phyloP scores from a whole-genome alignment of 164 flowering plant species.

The Piper betle region DNA sequence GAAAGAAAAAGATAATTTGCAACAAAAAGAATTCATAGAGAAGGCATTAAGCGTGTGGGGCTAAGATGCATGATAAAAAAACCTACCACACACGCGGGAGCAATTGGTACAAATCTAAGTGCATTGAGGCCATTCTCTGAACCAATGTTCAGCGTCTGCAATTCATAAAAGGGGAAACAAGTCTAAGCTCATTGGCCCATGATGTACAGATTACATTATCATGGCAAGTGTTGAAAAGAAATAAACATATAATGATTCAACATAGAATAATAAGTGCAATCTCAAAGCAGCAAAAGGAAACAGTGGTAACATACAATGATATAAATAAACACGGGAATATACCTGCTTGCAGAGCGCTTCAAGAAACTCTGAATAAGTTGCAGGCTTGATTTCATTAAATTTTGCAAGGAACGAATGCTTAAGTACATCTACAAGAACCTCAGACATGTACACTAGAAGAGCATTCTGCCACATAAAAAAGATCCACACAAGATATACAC shows the following conservation, averaged over 20 bases:
- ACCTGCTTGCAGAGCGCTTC: slow-evolving; percentile 98
- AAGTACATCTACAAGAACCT: slow-evolving; percentile 68
- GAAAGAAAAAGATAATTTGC: neutral
- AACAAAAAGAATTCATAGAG: neutral
- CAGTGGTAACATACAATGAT: no score
- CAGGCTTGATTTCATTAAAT: slow-evolving; percentile 85
- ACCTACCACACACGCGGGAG: slow-evolving; percentile 96
- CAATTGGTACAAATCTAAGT: slow-evolving; percentile 80
- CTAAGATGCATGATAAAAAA: neutral
- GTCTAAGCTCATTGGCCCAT: neutral
- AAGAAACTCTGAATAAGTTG: slow-evolving; percentile 79
- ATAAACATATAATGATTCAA: neutral
- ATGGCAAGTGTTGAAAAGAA: no score
- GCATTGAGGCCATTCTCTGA: slow-evolving; percentile 40
- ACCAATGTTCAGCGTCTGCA: slow-evolving; percentile 64
- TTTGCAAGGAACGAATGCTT: slow-evolving; percentile 97
- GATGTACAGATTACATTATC: no score
- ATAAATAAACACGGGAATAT: neutral
- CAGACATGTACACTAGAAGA: slow-evolving; percentile 63
- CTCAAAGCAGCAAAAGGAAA: neutral
- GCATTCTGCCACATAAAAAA: slow-evolving; percentile 54
- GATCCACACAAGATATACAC: slow-evolving; percentile 6
- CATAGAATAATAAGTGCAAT: neutral
- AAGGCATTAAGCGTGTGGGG: neutral
- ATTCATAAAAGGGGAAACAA: neutral